These are phyloP conservation scores for Solanum chilense DNA, from an alignment of 257 asterid genomes.

Conservation along the genomic window DNA sequence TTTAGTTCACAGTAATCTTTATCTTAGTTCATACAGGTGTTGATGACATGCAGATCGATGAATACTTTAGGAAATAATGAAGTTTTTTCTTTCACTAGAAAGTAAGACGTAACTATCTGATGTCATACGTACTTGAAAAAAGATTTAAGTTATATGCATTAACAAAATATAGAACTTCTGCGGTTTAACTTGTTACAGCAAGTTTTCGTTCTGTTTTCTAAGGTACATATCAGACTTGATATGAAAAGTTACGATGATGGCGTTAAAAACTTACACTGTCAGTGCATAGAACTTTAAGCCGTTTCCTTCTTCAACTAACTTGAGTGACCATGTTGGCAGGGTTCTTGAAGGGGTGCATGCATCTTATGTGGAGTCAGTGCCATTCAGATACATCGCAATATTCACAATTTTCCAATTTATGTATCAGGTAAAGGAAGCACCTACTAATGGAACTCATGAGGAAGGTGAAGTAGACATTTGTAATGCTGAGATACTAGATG, in stretches of 20 bases:
- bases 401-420: slow-evolving; percentile 37
- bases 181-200: not conserved
- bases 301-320: not conserved
- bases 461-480: slow-evolving; percentile 14
- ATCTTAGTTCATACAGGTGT: not conserved
- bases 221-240: not conserved
- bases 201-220: not conserved
- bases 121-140: not conserved
- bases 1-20: not conserved
- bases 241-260: not conserved
- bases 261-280: not conserved
- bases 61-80: not conserved
- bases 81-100: not conserved
- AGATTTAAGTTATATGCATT: not conserved
- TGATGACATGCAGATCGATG: not conserved
- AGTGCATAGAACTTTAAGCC: not conserved
- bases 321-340: slow-evolving; percentile 11
- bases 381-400: slow-evolving; percentile 30
- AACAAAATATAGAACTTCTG: not conserved
- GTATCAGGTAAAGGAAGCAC: slow-evolving; percentile 3
- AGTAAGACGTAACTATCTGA: not conserved
- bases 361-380: slow-evolving; percentile 45
- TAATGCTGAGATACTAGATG: slow-evolving; percentile 42
- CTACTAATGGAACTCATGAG: not conserved
- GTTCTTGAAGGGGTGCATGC: slow-evolving; percentile 34